Evolutionary conservation across 352 stramenopile species (phyloP), one percentile per base, ranked within the genome.

Genomic region (Plasmopara muralis): DNA sequence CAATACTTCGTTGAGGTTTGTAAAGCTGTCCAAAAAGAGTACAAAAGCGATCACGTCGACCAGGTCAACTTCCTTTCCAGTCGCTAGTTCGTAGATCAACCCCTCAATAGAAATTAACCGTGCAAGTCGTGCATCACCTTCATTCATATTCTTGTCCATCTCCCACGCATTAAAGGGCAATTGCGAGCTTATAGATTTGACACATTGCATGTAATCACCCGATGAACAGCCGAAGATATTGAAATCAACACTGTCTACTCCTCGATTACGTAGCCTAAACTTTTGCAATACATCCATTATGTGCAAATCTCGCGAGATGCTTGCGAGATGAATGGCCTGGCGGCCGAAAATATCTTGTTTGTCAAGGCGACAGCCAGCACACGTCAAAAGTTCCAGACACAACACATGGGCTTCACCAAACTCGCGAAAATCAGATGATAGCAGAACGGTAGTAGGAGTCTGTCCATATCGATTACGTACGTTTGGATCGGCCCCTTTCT

Each of bases 181-280:
- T 55, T 67, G 64, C 7, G 47, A 55, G 18, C 57, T 51, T 9
- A 78, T 35, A 55, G 50, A 76, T 20, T 69, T 56, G 25, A 61
- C 46, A 7, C 43, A 48, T 9, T 69, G 39, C n/a, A 47, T 59
- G 43, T 90, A 90, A 42, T 89, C 78, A 13, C 66, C 51, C 13
- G 75, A 64, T 13, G 72, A 71, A 51, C 66, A 85, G 1, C 70
- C 76, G 50, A 89, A 90, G 20, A 91, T 83, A 34, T 91, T 77
- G 16, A 79, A 55, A 15, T 69, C 53, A 2, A 66, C 50, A 12
- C 59, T 47, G 18, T 62, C 55, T 4, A 50, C 53, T 15, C 47
- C 43, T n/a, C 40, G 48, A 47, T 49, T 64, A 39, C 58, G 57
- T 30, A 42, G 70, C 12, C 46, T 49, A 31, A 60, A 56, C 50